Conservation (phyloP, 2,329 filamentous ascomycete species). For the Paracoccidioides lutzii region DNA sequence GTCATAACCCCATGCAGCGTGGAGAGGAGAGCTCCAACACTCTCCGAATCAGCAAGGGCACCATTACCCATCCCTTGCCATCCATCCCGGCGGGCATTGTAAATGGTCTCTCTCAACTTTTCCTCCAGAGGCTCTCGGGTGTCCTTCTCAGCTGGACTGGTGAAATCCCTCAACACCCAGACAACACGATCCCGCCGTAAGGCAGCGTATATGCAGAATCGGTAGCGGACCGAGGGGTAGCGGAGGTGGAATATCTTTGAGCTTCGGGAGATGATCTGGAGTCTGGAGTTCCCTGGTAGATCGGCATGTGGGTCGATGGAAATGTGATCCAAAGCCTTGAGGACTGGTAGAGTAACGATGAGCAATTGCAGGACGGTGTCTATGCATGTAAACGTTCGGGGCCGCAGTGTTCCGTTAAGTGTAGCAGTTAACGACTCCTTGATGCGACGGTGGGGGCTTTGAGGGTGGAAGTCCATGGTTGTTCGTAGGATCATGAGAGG, state of each 20-base stretch:
- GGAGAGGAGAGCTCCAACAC: constrained; percentile 22
- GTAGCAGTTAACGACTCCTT: constrained; percentile 26
- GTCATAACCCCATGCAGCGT: constrained; percentile 9
- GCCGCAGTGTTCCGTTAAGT: constrained; percentile 18
- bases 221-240: constrained; percentile 22
- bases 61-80: constrained; percentile 30
- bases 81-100: constrained; percentile 24
- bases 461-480: constrained; percentile 22
- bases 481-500: constrained; percentile 11
- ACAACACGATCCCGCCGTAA: constrained; percentile 18
- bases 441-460: constrained; percentile 30
- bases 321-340: constrained; percentile 25
- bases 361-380: constrained; percentile 22
- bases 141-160: constrained; percentile 9
- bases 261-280: constrained; percentile 25
- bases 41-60: constrained; percentile 21
- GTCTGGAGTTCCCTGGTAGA: constrained; percentile 11
- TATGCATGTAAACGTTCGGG: constrained; percentile 14
- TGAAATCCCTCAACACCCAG: constrained; percentile 26
- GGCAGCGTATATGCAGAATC: constrained; percentile 21
- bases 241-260: constrained; percentile 25
- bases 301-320: constrained; percentile 16
- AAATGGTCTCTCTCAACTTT: constrained; percentile 22
- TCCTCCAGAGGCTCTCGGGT: constrained; percentile 12
- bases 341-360: constrained; percentile 25